Base-by-base conservation (phyloP, 805 yeast genomes). In the Pichia cabralensis region DNA sequence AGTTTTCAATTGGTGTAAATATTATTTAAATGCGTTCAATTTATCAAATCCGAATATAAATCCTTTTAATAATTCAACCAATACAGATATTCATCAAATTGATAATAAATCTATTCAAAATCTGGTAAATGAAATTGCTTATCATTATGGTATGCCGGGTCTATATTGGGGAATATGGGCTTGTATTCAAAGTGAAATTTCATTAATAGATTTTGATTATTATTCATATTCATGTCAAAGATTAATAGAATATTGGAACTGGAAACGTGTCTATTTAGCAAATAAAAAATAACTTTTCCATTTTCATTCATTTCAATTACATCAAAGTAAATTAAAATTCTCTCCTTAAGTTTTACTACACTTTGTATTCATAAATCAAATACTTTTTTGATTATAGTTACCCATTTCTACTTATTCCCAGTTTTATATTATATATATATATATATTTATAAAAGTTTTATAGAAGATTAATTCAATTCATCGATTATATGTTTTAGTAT, bases 81-180 rank as follows among this genome's bases (percentile, higher is more conserved):
- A 21, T 10, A 7, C 11, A 21, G 35, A 34, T 5, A 33, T 53
- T 23, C 13, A 16, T n/a, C 15, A 23, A 3, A 28, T 30, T 9
- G 28, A 37, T n/a, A 30, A 33, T 8, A 22, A 31, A 8, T 22
- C 28, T 15, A 56, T 77, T 6, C 64, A 64, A 34, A 42, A 40
- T 1, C 55, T 80, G 21, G 68, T 80, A 15, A 53, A 60, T 10
- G 88, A 80, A 50, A 65, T 81, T 16, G 54, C 61, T 11, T 52
- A 65, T 4, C 79, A 70, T 61, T 81, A 78, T 60, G 92, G 92
- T 0, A 56, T 80, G 56, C 92, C 92, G 0, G 92, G 89, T 1
- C 77, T 80, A 48, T 80, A 78, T 52, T 80, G 92, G 92, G 88
- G 89, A 1, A 67, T 81, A 8, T 80, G 92, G 92, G 74, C 86